Evolutionary conservation across 805 yeast species (phyloP).

Genomic region (Hanseniaspora opuntiae): DNA sequence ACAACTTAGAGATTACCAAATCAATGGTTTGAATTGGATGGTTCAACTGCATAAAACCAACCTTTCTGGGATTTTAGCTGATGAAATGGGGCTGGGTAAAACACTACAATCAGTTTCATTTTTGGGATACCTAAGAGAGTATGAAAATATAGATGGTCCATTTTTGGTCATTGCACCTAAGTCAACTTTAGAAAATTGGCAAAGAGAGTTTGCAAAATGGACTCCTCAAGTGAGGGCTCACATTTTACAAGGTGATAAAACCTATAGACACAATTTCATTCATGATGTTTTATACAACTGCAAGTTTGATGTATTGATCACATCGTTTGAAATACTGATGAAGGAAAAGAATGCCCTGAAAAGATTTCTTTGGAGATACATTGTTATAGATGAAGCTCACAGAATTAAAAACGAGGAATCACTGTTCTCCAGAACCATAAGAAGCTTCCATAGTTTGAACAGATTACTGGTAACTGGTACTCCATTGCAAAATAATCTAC

Average conservation of each 20-base stretch:
- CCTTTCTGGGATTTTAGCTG: slow-evolving; percentile 86
- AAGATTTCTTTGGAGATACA: slow-evolving; percentile 83
- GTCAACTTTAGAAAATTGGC: slow-evolving; percentile 91
- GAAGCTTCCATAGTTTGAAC: slow-evolving; percentile 73
- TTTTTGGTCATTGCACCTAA: slow-evolving; percentile 86
- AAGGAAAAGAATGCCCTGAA: slow-evolving; percentile 72
- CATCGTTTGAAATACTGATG: slow-evolving; percentile 87
- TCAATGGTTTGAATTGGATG: slow-evolving; percentile 92
- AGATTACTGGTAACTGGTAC: slow-evolving; percentile 88
- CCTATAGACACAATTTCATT: slow-evolving; percentile 52
- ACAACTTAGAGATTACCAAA: slow-evolving; percentile 72
- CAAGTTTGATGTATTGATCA: slow-evolving; percentile 76
- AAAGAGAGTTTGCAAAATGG: slow-evolving; percentile 88
- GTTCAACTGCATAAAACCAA: slow-evolving; percentile 76
- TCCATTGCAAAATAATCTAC: slow-evolving; percentile 85
- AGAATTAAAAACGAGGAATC: slow-evolving; percentile 91
- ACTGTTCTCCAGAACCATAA: slow-evolving; percentile 79
- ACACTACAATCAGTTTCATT: slow-evolving; percentile 90
- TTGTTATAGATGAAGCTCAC: slow-evolving; percentile 91
- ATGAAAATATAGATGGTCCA: slow-evolving; percentile 73
- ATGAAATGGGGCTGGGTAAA: slow-evolving; percentile 96
- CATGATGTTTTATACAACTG: slow-evolving; percentile 48
- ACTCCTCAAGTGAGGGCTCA: slow-evolving; percentile 84
- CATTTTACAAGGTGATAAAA: slow-evolving; percentile 82
- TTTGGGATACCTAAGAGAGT: slow-evolving; percentile 71